These are phyloP conservation scores for Talaromyces wortmannii DNA, from an alignment of 495 filamentous ascomycete species.

Conservation along the genomic window DNA sequence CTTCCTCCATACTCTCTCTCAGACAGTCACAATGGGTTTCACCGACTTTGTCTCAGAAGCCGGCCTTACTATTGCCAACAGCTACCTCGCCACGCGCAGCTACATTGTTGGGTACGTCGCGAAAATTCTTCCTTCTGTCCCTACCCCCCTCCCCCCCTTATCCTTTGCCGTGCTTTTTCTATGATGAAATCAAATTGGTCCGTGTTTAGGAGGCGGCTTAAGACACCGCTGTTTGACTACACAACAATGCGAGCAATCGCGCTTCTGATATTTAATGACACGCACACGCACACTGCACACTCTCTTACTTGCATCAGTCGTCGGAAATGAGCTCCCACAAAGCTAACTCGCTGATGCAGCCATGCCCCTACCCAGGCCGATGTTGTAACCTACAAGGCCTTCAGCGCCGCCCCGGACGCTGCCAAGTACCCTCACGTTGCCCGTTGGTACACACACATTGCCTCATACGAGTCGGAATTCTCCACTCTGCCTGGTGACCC, in stretches of 20 bases:
- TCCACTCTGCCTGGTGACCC: slow-evolving; percentile 84
- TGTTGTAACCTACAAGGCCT: slow-evolving; percentile 85
- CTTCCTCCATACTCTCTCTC: slow-evolving; percentile 12
- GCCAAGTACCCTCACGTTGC: slow-evolving; percentile 88
- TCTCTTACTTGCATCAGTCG: background rate
- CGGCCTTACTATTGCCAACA: slow-evolving; percentile 83
- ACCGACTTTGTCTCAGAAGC: slow-evolving; percentile 82
- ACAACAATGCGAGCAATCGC: slow-evolving; percentile 68
- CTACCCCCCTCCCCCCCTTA: slow-evolving; percentile 7
- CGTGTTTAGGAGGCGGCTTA: slow-evolving; percentile 99
- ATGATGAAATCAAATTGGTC: slow-evolving; percentile 95
- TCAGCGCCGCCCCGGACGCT: slow-evolving; percentile 66
- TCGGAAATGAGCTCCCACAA: background rate
- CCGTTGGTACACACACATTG: slow-evolving; percentile 98
- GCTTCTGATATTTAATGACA: slow-evolving; percentile 59
- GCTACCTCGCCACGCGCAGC: slow-evolving; percentile 81
- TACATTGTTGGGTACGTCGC: slow-evolving; percentile 83
- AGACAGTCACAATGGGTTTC: slow-evolving; percentile 77
- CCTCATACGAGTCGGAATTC: slow-evolving; percentile 86
- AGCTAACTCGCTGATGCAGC: slow-evolving; percentile 37
- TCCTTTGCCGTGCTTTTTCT: slow-evolving; percentile 15
- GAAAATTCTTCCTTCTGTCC: slow-evolving; percentile 7
- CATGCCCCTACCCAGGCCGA: slow-evolving; percentile 88
- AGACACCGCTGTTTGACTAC: slow-evolving; percentile 91
- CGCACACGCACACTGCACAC: background rate